These are phyloP conservation scores for Magnolia changhungtana DNA, from an alignment of 164 flowering plant species.

Conservation along the genomic window DNA sequence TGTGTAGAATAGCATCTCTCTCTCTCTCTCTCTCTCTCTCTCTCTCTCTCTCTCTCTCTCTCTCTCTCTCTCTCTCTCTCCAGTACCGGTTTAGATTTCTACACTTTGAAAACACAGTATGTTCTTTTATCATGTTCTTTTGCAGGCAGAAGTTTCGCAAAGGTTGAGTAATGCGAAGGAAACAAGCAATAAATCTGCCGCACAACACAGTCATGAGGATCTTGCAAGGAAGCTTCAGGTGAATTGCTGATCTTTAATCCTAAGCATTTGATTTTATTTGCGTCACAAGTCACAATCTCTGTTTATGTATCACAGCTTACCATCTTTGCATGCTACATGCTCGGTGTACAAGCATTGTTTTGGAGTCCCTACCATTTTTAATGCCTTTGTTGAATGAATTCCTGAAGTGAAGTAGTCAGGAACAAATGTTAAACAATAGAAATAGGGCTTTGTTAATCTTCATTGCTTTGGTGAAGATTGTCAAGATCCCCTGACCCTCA, in stretches of 20 bases:
- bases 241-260: not conserved
- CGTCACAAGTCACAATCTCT: not conserved
- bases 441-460: no score
- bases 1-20: no score
- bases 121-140: not conserved
- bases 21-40: not conserved
- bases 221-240: conserved; percentile 98
- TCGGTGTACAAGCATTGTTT: not conserved
- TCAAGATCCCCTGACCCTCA: no score
- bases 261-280: not conserved
- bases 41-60: not conserved
- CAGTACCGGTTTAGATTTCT: not conserved
- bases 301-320: not conserved
- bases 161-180: conserved; percentile 86
- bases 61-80: not conserved
- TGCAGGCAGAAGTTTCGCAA: conserved; percentile 93
- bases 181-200: conserved; percentile 50
- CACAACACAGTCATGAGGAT: conserved; percentile 77
- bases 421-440: no score
- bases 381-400: no score
- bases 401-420: no score
- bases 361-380: not conserved
- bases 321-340: not conserved
- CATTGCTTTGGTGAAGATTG: no score
- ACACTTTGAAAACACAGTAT: no score